A percentile compares a stretch with the other conserved stretches of the same genome.
These are phyloP conservation scores for Fusarium veterinarium DNA, from an alignment of 2,329 filamentous ascomycete species.

Conservation along the genomic window DNA sequence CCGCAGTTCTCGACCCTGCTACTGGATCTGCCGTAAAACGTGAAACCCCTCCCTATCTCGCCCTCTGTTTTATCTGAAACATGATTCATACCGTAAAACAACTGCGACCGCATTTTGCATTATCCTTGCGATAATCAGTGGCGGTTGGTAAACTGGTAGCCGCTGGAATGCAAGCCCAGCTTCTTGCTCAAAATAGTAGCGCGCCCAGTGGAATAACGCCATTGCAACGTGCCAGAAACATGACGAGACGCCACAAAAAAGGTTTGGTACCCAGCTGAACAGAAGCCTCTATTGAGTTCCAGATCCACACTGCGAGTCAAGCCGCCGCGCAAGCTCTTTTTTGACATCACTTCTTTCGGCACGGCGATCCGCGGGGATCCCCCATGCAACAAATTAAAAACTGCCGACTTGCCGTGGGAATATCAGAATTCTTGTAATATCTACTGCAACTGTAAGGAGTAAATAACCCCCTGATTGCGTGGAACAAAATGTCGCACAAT, in stretches of 20 bases:
- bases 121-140: not conserved
- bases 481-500: slow-evolving; percentile 7
- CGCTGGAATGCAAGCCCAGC: not conserved
- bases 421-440: not conserved
- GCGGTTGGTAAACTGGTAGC: not conserved
- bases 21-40: slow-evolving; percentile 12
- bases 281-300: not conserved
- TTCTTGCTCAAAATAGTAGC: not conserved
- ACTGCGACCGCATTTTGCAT: not conserved
- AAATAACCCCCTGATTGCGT: not conserved
- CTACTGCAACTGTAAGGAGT: not conserved
- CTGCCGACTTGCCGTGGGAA: slow-evolving; percentile 4
- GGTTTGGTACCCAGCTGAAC: not conserved
- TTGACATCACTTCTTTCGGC: slow-evolving; percentile 6
- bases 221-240: not conserved
- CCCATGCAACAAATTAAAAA: not conserved
- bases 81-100: slow-evolving; percentile 9
- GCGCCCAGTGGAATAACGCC: not conserved
- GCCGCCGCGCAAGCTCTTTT: slow-evolving; percentile 23
- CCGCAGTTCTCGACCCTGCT: not conserved
- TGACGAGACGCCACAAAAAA: not conserved
- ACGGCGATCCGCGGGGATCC: slow-evolving; percentile 3
- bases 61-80: slow-evolving; percentile 5
- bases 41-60: not conserved
- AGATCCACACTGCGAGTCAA: not conserved